Conservation (phyloP, 805 yeast genomes). For the Metschnikowia dekortorum region DNA sequence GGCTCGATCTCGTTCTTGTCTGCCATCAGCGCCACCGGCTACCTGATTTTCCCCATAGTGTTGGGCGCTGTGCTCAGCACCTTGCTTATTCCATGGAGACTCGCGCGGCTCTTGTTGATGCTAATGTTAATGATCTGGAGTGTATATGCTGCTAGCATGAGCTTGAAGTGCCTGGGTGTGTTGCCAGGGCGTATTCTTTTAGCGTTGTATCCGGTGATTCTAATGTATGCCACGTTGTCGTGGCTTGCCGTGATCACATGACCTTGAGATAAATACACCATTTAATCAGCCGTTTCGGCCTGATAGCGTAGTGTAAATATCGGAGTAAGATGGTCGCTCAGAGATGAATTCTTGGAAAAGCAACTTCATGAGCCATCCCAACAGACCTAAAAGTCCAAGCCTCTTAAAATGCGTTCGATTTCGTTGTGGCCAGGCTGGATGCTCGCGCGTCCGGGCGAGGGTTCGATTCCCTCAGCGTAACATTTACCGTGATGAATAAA, state of each 20-base stretch:
- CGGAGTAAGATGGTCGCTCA: too few relatives aligned
- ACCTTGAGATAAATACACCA: background rate
- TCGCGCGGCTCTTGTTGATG: conserved; percentile 47
- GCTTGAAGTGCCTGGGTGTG: conserved; percentile 63
- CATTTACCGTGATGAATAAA: conserved; percentile 38
- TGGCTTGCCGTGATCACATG: conserved; percentile 64
- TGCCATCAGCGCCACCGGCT: conserved; percentile 67
- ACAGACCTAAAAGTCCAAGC: too few relatives aligned
- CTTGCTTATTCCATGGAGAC: conserved; percentile 42
- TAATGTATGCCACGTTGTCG: conserved; percentile 57
- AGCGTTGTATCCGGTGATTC: conserved; percentile 63
- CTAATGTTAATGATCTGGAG: conserved; percentile 55
- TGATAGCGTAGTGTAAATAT: background rate
- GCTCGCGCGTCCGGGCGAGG: conserved; percentile 8
- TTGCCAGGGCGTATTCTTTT: conserved; percentile 55
- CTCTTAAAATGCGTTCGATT: background rate
- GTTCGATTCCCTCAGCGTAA: conserved; percentile 22
- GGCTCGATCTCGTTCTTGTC: conserved; percentile 62
- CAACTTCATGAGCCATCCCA: too few relatives aligned
- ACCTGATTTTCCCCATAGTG: conserved; percentile 63
- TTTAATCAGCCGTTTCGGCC: too few relatives aligned
- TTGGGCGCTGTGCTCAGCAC: conserved; percentile 48
- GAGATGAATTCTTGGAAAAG: too few relatives aligned
- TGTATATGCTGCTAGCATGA: conserved; percentile 56
- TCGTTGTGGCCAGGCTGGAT: conserved; percentile 18